phyloP scores from a whole-genome alignment of 768 basidiomycete species.

The Tylopilus vinaceipallidus region DNA sequence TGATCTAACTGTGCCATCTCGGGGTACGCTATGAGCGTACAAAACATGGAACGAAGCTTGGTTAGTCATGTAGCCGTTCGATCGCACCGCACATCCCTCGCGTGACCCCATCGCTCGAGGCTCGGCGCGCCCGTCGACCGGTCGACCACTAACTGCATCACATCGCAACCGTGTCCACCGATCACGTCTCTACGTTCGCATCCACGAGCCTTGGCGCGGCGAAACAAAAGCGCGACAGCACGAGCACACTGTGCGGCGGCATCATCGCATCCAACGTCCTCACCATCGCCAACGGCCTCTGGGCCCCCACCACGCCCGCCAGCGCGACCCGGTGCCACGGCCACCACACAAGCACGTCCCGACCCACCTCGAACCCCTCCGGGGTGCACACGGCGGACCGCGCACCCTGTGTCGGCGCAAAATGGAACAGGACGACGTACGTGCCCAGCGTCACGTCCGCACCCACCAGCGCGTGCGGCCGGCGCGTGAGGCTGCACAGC shows the following conservation, averaged over 20 bases:
- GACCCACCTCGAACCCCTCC: constrained; percentile 39
- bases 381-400: constrained; percentile 32
- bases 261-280: constrained; percentile 26
- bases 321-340: constrained; percentile 48
- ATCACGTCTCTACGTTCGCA: no score
- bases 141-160: no score
- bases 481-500: constrained; percentile 37
- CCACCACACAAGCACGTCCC: constrained; percentile 44
- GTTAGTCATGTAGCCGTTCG: no score
- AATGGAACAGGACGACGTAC: constrained; percentile 39
- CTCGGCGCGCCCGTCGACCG: no score
- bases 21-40: no score
- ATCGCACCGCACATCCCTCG: no score
- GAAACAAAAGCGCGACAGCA: constrained; percentile 30
- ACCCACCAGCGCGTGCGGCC: constrained; percentile 12
- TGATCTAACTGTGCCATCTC: no score
- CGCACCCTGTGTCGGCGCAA: constrained; percentile 27
- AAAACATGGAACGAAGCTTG: no score
- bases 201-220: constrained; percentile 3
- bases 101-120: no score
- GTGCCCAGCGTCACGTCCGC: constrained; percentile 22
- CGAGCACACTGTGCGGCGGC: constrained; percentile 29
- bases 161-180: no score
- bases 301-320: constrained; percentile 10
- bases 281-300: constrained; percentile 17